These are phyloP conservation scores for Carex myosuroides DNA, from an alignment of 176 grass and related monocot species.

Conservation along the genomic window DNA sequence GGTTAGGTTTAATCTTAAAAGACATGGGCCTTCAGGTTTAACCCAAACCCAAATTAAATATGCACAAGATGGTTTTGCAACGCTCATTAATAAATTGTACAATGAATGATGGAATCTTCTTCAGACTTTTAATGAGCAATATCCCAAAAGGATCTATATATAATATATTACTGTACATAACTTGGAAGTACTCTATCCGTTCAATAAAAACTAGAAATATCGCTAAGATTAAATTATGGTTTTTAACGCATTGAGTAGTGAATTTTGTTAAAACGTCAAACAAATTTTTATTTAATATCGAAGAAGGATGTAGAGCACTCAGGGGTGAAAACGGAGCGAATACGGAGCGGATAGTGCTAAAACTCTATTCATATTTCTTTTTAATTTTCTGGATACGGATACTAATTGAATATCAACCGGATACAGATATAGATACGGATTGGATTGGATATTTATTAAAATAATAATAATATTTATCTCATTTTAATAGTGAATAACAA, in stretches of 20 bases:
- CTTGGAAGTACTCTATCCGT: background rate
- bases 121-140: background rate
- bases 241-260: background rate
- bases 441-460: too few species aligned
- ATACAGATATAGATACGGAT: too few species aligned
- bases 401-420: too few species aligned
- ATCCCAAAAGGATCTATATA: background rate
- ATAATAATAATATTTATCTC: too few species aligned
- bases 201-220: background rate
- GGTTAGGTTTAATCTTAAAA: background rate
- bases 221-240: background rate
- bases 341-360: too few species aligned
- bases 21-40: background rate
- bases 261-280: background rate
- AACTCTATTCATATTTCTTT: too few species aligned
- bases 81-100: background rate
- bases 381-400: too few species aligned
- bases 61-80: background rate
- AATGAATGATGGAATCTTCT: background rate
- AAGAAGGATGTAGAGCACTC: too few species aligned
- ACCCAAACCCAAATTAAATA: conserved; percentile 4
- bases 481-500: too few species aligned
- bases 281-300: too few species aligned
- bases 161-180: background rate
- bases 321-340: too few species aligned